phyloP scores from a whole-genome alignment of 768 basidiomycete species.

The Boletus patriciae region DNA sequence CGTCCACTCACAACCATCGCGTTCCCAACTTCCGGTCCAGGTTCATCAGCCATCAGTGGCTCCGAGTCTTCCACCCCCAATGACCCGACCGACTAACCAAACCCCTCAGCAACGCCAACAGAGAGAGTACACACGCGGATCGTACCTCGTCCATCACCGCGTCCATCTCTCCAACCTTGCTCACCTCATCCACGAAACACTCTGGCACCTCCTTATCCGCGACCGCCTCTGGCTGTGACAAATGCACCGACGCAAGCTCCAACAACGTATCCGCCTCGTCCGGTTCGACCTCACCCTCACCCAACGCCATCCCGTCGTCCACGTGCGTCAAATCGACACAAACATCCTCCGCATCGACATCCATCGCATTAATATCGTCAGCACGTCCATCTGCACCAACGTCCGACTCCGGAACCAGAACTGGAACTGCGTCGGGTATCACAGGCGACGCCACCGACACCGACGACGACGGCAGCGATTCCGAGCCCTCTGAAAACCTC shows the following conservation, averaged over 20 bases:
- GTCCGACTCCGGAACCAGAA: not conserved
- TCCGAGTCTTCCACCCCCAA: not conserved
- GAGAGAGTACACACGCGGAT: not conserved
- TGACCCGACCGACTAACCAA: not conserved
- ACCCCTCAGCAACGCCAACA: not conserved
- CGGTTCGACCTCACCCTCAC: not conserved
- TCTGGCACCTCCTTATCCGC: not conserved
- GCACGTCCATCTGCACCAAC: too few species aligned
- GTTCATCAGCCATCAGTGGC: not conserved
- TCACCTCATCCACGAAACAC: not conserved
- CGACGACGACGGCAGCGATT: not conserved
- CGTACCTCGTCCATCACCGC: conserved; percentile 13
- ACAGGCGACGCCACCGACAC: not conserved
- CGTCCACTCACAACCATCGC: conserved; percentile 9
- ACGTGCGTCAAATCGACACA: not conserved
- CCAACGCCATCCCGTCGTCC: not conserved
- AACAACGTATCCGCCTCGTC: conserved; percentile 24
- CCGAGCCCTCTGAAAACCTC: not conserved
- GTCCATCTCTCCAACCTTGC: not conserved
- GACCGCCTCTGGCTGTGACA: conserved; percentile 7
- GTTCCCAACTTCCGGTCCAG: not conserved
- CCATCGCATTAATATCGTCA: not conserved
- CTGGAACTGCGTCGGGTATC: not conserved
- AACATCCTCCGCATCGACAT: not conserved
- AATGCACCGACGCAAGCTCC: conserved; percentile 27